These are phyloP conservation scores for Trypethelium eluteriae DNA, from an alignment of 495 filamentous ascomycete species.

Conservation along the genomic window DNA sequence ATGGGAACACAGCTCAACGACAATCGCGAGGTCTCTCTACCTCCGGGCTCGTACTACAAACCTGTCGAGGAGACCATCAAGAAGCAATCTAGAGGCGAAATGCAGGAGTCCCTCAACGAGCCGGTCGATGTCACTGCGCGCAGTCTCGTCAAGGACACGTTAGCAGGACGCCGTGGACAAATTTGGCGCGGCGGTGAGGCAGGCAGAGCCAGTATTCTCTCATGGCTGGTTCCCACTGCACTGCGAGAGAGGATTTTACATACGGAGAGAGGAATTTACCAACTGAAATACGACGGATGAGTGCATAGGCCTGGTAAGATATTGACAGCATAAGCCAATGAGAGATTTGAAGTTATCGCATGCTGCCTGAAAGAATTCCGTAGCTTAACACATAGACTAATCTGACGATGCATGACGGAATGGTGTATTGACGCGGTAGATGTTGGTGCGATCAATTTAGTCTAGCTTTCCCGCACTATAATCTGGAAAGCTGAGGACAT, in stretches of 20 bases:
- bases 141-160: background rate
- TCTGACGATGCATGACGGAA: too few species aligned
- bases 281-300: background rate
- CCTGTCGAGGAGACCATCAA: conserved; percentile 4
- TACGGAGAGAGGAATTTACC: background rate
- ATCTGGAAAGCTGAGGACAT: too few species aligned
- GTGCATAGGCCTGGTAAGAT: background rate
- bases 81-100: conserved; percentile 9
- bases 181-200: background rate
- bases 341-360: background rate
- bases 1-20: background rate
- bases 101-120: background rate
- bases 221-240: background rate
- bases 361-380: background rate
- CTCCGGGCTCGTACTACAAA: conserved; percentile 13
- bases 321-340: background rate
- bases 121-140: background rate
- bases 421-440: too few species aligned
- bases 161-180: background rate
- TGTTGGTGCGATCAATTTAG: too few species aligned
- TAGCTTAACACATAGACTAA: too few species aligned
- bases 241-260: background rate
- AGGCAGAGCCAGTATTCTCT: background rate
- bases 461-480: too few species aligned
- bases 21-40: background rate